Conservation (phyloP, 768 basidiomycete genomes). For the Favolaschia claudopus region DNA sequence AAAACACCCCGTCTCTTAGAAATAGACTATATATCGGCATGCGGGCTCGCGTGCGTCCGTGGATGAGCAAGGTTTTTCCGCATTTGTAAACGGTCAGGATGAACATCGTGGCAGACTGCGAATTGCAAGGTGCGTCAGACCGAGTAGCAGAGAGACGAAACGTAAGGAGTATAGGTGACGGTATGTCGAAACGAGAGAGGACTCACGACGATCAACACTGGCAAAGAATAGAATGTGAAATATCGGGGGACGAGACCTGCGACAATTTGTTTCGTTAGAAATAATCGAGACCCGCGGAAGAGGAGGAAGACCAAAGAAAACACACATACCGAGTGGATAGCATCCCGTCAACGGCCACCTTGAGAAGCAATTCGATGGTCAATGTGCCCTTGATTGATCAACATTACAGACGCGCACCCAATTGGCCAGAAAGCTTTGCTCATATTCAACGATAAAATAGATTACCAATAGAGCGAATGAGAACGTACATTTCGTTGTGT, state of each 20-base stretch:
- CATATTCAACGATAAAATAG: too few species aligned
- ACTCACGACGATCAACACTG: conserved; percentile 19
- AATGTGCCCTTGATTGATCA: too few species aligned
- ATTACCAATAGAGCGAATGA: neutral
- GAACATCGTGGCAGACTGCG: conserved; percentile 18
- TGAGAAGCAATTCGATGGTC: too few species aligned
- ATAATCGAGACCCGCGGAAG: too few species aligned
- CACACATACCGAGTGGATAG: conserved; percentile 7
- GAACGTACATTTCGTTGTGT: neutral
- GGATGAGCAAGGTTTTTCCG: conserved; percentile 14
- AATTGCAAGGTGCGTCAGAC: too few species aligned
- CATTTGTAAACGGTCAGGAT: conserved; percentile 22
- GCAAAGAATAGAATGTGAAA: conserved; percentile 26
- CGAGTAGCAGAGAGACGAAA: too few species aligned
- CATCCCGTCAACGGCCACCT: conserved; percentile 17
- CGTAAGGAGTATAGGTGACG: too few species aligned
- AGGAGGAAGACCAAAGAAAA: too few species aligned
- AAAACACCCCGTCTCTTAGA: conserved; percentile 22
- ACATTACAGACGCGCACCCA: too few species aligned
- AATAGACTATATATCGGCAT: conserved; percentile 24
- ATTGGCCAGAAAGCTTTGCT: neutral
- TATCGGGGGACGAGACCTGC: conserved; percentile 17
- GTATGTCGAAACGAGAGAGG: too few species aligned
- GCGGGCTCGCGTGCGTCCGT: conserved; percentile 12
- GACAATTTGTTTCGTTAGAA: neutral